Percentiles rank a stretch among this genome's conserved stretches.
Evolutionary conservation across 495 filamentous ascomycete genomes (phyloP).

Genomic region (Parathielavia hyrcaniae): DNA sequence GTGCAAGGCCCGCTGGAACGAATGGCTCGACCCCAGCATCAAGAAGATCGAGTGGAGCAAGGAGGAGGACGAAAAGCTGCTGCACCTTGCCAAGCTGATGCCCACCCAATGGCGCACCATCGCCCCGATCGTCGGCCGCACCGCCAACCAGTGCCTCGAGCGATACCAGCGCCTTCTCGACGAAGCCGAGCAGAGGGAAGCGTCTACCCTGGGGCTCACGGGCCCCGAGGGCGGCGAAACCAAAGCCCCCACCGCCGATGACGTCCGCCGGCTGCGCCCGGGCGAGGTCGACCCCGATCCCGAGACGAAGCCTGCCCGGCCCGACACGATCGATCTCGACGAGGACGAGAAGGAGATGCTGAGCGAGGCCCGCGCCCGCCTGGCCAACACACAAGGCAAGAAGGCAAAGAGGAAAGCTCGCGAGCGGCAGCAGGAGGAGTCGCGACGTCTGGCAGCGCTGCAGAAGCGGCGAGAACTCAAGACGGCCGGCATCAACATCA

Average conservation of each 20-base stretch:
- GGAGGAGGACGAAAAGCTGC: conserved; percentile 95
- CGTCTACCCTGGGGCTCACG: conserved; percentile 71
- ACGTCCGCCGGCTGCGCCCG: conserved; percentile 81
- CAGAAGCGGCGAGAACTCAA: conserved; percentile 96
- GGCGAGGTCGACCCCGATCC: conserved; percentile 95
- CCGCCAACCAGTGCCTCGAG: conserved; percentile 93
- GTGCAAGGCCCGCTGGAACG: conserved; percentile 96
- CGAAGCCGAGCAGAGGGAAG: conserved; percentile 85
- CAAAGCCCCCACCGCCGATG: conserved; percentile 83
- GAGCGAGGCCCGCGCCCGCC: conserved; percentile 89
- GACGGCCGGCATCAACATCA: conserved; percentile 96
- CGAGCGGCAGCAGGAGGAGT: conserved; percentile 93
- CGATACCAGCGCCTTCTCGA: conserved; percentile 94
- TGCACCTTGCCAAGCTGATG: conserved; percentile 97
- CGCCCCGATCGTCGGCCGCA: conserved; percentile 91
- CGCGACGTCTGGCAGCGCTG: conserved; percentile 75
- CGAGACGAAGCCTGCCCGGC: conserved; percentile 92
- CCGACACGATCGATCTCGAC: conserved; percentile 95
- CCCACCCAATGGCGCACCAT: conserved; percentile 99
- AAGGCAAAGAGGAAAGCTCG: conserved; percentile 98
- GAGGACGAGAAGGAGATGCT: conserved; percentile 99
- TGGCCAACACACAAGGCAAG: conserved; percentile 96
- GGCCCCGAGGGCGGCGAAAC: conserved; percentile 85
- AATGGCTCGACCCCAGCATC: conserved; percentile 97
- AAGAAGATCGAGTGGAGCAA: conserved; percentile 98